Conservation (phyloP, 768 basidiomycete genomes). For the Mrakia gelida region DNA sequence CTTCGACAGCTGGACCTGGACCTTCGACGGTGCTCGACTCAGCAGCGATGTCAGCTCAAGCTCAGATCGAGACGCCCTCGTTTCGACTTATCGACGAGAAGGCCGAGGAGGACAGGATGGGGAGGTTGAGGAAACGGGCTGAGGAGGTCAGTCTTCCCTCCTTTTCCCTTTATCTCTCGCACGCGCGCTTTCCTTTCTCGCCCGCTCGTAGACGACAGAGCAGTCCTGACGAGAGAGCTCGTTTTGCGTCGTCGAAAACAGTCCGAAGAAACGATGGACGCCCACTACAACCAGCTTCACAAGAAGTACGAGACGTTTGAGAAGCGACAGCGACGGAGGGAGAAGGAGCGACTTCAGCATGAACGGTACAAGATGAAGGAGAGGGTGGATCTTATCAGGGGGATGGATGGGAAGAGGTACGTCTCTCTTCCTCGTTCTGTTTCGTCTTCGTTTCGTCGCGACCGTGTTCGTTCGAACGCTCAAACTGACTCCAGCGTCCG, state of each 20-base stretch:
- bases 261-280: conserved; percentile 11
- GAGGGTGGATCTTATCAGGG: conserved; percentile 24
- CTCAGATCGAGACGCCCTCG: conserved; percentile 12
- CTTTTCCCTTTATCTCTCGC: background rate
- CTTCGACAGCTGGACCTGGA: background rate
- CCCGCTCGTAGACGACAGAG: too few species aligned
- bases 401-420: conserved; percentile 25
- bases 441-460: too few species aligned
- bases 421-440: background rate
- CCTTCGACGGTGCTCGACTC: background rate
- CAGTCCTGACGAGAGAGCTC: background rate
- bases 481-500: background rate
- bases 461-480: too few species aligned
- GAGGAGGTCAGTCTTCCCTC: background rate
- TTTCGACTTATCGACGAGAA: background rate
- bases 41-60: background rate
- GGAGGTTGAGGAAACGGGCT: background rate
- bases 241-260: background rate
- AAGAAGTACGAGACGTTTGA: conserved; percentile 33
- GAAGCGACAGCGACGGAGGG: conserved; percentile 20
- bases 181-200: background rate
- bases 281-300: conserved; percentile 26
- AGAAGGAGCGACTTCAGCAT: conserved; percentile 28
- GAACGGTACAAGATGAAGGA: conserved; percentile 33
- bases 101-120: background rate